Evolutionary conservation across 305 asterid genomes (phyloP).

Genomic region (Fraxinus nigra): DNA sequence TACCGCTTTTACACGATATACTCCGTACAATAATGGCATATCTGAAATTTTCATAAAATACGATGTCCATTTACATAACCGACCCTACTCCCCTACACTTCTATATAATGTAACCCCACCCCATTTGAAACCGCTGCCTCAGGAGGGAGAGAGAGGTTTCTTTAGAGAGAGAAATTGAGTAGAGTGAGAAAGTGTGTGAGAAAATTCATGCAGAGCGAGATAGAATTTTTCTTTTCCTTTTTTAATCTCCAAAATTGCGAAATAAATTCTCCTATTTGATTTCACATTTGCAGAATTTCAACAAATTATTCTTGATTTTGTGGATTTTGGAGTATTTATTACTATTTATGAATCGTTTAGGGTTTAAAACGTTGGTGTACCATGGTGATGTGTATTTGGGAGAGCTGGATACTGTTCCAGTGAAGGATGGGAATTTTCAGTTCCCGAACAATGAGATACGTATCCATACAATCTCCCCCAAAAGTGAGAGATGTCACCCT

Average conservation of each 20-base stretch:
- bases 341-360: constrained; percentile 74
- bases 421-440: constrained; percentile 58
- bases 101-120: constrained; percentile 44
- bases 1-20: constrained; percentile 20
- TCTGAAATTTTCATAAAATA: constrained; percentile 32
- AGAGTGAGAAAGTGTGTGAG: constrained; percentile 32
- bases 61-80: constrained; percentile 23
- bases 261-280: constrained; percentile 5
- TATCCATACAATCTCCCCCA: constrained; percentile 57
- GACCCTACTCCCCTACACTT: constrained; percentile 13
- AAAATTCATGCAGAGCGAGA: constrained; percentile 25
- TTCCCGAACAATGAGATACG: constrained; percentile 91
- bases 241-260: neutral
- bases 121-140: constrained; percentile 36
- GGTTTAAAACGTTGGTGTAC: constrained; percentile 80
- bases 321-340: neutral
- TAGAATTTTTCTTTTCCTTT: neutral
- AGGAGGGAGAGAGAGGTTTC: constrained; percentile 29
- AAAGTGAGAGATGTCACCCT: constrained; percentile 84
- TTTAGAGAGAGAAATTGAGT: constrained; percentile 27
- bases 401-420: constrained; percentile 63
- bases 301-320: constrained; percentile 4
- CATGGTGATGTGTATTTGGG: constrained; percentile 74
- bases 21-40: constrained; percentile 39
- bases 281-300: constrained; percentile 23